These are phyloP conservation scores for Linum lewisii DNA, from an alignment of 345 rosid genomes.

Conservation along the genomic window DNA sequence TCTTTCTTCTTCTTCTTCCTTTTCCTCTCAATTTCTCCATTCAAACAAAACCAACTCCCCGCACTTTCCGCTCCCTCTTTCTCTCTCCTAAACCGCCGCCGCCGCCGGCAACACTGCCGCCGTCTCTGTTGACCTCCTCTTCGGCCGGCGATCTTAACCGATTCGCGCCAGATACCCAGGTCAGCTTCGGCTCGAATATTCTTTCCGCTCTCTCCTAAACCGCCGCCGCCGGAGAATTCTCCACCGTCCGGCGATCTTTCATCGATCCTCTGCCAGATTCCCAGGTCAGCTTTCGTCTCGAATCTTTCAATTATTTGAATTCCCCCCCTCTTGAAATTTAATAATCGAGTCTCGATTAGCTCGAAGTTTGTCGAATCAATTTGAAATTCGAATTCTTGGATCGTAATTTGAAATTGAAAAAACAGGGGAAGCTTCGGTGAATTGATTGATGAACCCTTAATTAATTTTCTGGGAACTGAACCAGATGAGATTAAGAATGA, in stretches of 20 bases:
- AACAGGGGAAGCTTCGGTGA: neutral
- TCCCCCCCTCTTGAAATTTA: neutral
- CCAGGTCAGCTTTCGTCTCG: neutral
- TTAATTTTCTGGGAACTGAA: neutral
- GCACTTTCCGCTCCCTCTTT: neutral
- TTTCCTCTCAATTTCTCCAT: neutral
- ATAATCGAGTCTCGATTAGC: neutral
- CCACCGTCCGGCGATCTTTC: neutral
- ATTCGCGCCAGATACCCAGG: neutral
- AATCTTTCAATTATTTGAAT: neutral
- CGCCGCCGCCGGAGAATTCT: neutral
- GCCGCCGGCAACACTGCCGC: neutral
- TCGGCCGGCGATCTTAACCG: neutral
- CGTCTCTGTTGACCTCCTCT: neutral
- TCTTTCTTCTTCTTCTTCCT: conserved; percentile 10
- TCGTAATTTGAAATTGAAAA: neutral
- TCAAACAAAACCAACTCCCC: neutral
- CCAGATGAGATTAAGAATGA: neutral
- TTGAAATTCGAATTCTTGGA: conserved; percentile 6
- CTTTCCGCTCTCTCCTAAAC: neutral
- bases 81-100: neutral
- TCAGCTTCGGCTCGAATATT: neutral
- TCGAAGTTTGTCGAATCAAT: conserved; percentile 1
- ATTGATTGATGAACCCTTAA: neutral
- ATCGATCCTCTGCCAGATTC: conserved; percentile 1